Evolutionary conservation across 805 yeast genomes (phyloP).

Genomic region (Jamesozyma rosinii): DNA sequence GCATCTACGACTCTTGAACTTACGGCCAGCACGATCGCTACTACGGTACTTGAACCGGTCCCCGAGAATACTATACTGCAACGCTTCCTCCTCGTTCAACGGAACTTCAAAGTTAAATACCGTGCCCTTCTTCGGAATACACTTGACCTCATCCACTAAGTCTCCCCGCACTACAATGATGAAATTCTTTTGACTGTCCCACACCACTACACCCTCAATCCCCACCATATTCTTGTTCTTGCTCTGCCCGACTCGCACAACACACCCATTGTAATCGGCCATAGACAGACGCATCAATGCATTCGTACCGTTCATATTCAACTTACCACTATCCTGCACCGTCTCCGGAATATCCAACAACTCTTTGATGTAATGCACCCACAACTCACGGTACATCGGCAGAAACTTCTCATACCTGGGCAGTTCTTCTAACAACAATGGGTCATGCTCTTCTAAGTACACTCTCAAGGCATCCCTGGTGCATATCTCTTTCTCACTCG

Average conservation of each 20-base stretch:
- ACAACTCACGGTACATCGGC: conserved; percentile 47
- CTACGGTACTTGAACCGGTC: conserved; percentile 68
- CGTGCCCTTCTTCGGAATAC: conserved; percentile 60
- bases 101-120: conserved; percentile 48
- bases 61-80: conserved; percentile 65
- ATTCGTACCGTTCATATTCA: conserved; percentile 20
- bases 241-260: conserved; percentile 48
- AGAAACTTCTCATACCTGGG: conserved; percentile 43
- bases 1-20: conserved; percentile 73
- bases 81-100: conserved; percentile 31
- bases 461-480: conserved; percentile 16
- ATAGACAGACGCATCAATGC: conserved; percentile 53
- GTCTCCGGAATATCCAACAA: conserved; percentile 35
- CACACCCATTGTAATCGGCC: conserved; percentile 79
- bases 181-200: conserved; percentile 74
- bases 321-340: conserved; percentile 8
- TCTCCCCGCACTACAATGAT: conserved; percentile 38
- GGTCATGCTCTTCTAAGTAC: conserved; percentile 16
- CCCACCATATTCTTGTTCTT: conserved; percentile 52
- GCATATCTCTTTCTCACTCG: conserved; percentile 10
- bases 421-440: conserved; percentile 14
- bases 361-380: conserved; percentile 63
- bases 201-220: conserved; percentile 61
- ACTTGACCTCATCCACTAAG: conserved; percentile 53
- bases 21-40: conserved; percentile 72